A percentile compares a stretch with the other conserved stretches of the same genome.
Conservation (phyloP, 2,329 filamentous ascomycete genomes). For the Colletotrichum sp. region DNA sequence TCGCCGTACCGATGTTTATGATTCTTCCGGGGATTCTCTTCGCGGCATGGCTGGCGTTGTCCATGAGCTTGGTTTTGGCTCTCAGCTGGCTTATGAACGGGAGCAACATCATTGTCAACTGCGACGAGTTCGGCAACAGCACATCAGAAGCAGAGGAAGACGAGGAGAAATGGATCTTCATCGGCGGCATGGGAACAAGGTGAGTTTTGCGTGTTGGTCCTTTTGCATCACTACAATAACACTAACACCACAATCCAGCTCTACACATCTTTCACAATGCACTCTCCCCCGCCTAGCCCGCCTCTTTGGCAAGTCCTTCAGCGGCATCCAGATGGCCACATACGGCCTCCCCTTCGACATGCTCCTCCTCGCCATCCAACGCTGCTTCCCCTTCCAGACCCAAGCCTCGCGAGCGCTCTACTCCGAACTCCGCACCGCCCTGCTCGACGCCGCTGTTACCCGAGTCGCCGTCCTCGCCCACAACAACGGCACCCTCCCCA, state of each 20-base stretch:
- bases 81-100: conserved; percentile 34
- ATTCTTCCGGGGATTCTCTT: conserved; percentile 35
- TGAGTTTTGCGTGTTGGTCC: conserved; percentile 7
- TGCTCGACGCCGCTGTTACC: conserved; percentile 34
- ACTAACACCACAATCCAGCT: conserved; percentile 20
- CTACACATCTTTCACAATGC: conserved; percentile 29
- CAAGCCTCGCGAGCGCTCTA: conserved; percentile 36
- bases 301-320: conserved; percentile 45
- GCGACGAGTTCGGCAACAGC: conserved; percentile 27
- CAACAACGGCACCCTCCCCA: conserved; percentile 40
- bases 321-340: conserved; percentile 54
- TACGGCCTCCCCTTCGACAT: conserved; percentile 60
- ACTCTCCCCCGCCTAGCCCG: conserved; percentile 38
- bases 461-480: conserved; percentile 45
- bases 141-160: conserved; percentile 30
- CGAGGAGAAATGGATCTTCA: conserved; percentile 38
- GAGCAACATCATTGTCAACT: conserved; percentile 23
- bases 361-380: conserved; percentile 37
- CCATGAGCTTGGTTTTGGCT: conserved; percentile 24
- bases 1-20: conserved; percentile 29
- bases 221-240: background rate
- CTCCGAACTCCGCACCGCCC: conserved; percentile 35
- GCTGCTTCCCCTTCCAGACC: conserved; percentile 33
- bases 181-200: conserved; percentile 38
- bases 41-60: conserved; percentile 27